Base-by-base conservation (phyloP, 805 yeast genomes). In the Metschnikowia anglica region DNA sequence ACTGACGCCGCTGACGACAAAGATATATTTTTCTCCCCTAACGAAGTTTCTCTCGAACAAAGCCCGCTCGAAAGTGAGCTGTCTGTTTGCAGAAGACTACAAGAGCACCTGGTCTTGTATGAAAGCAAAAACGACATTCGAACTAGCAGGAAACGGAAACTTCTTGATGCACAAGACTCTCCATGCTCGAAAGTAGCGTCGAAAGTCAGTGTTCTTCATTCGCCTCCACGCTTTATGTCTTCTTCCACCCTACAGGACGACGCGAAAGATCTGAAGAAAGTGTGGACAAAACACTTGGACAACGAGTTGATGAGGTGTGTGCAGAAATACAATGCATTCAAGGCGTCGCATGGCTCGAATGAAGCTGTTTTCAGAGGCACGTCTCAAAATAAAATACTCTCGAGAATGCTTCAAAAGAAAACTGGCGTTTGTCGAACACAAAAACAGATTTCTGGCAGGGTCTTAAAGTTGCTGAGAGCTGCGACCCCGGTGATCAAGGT, bases 121-220 rank as follows among this genome's bases (percentile, higher is more conserved):
- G 20, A 28, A 9, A n/a, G 8, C 28, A 17, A 26, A 20, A 20
- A 16, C n/a, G 17, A 34, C 8, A 10, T 20, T 15, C 32, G 19
- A 15, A 16, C 18, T 5, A 7, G 30, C 35, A n/a, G 31, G 24
- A 41, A 46, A 23, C 31, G 53, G 10, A 37, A 24, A 11, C 20
- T 34, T n/a, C 35, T 48, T 11, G 34, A 9, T 8, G 27, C 53
- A 7, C 47, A 46, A 4, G 64, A 54, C 18, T 61, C 74, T 5
- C 74, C 74, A 1, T 64, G 62, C 44, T 56, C 59, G 42, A 55
- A 62, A 4, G 55, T 68, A 21, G 74, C 74, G 13, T 57, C 68
- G 4, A 63, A 61, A 47, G 62, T 66, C 24, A 68, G 62, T 35
- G 50, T 54, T 3, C 50, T 65, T 26, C 62, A 51, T 5, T 61